Base-by-base conservation (phyloP, 2,329 filamentous ascomycete species). In the Exophiala sp. region DNA sequence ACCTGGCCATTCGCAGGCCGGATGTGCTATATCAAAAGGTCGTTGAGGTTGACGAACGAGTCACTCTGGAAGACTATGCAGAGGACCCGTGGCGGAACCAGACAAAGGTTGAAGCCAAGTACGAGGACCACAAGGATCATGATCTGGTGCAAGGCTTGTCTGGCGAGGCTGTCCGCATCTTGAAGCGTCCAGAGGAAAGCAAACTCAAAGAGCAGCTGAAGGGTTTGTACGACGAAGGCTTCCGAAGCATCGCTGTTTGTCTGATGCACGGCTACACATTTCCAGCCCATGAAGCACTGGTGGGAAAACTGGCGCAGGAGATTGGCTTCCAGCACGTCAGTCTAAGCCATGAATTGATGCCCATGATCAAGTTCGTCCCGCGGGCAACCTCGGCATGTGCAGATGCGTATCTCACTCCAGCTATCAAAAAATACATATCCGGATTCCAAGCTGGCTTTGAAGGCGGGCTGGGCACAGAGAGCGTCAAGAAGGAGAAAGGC, bases 241-340 rank as follows among this genome's bases (percentile, higher is more conserved):
- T 94, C 60, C 77, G 78, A 55, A 94, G 87, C 64, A 83, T 96
- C 59, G 89, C 90, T 2, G 88, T 96, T 1, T 94, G 88, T 61
- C 70, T 96, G 52, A 90, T 95, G 82, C 90, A 96, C 64, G 86
- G 85, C 3, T 96, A 95, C 64, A 95, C 88, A 0, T 96, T 88
- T 63, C 88, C 88, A 1, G 80, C 86, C 43, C 90, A 96, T 60
- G 90, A 96, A 65, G 81, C 83, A 1, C 64, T 88, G 35, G 76
- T 95, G 8, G 88, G 88, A 13, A 78, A 75, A 57, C 72, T 95
- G 41, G 90, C 90, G 1, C 76, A 74, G 50, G 84, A 93, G 13
- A 82, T 95, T 57, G 90, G 90, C 1, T 93, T 94, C 63, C 69
- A 79, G 49, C 88, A 95, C 66, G 82, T 95, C 55, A 90, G 85